Conservation (phyloP, 2,329 filamentous ascomycete genomes). For the Ophiostoma sp. region DNA sequence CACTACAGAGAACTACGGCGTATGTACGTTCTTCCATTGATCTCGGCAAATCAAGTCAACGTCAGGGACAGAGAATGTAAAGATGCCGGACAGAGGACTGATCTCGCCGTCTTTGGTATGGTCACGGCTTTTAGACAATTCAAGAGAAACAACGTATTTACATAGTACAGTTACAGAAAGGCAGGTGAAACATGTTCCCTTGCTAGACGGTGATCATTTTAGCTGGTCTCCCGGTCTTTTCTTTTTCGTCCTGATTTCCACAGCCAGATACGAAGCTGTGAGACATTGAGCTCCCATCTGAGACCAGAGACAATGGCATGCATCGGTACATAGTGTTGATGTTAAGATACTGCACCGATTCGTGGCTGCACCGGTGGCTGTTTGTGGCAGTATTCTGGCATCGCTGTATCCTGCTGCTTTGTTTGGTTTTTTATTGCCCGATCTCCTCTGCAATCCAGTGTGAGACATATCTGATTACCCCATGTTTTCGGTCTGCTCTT, state of each 20-base stretch:
- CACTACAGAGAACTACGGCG: no score
- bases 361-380: neutral
- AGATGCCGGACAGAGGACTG: neutral
- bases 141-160: neutral
- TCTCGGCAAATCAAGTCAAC: neutral
- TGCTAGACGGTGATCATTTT: neutral
- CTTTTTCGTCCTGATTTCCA: neutral
- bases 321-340: neutral
- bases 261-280: neutral
- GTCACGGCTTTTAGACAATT: neutral
- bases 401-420: neutral
- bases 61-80: neutral
- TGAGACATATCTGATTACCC: constrained; percentile 9
- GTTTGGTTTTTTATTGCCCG: neutral
- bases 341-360: neutral
- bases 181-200: neutral
- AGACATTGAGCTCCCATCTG: neutral
- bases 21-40: neutral
- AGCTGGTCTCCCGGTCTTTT: neutral
- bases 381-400: neutral
- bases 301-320: neutral
- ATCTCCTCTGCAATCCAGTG: neutral
- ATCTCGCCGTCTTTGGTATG: constrained; percentile 3
- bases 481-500: neutral
- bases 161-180: neutral